Percentiles rank a stretch among this genome's conserved stretches.
phyloP scores from a whole-genome alignment of 148 eudicot genomes.

The Chenopodium album region DNA sequence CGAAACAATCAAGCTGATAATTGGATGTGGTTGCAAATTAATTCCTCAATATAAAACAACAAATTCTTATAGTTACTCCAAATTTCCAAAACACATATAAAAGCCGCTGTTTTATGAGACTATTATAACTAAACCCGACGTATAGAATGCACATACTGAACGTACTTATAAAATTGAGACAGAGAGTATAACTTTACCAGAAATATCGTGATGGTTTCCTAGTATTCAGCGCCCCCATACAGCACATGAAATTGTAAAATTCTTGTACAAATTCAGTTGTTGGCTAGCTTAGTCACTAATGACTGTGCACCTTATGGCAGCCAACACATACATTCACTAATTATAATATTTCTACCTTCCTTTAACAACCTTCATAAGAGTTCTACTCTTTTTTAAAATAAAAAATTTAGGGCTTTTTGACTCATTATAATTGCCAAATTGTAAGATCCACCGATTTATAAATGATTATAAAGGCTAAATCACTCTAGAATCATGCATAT shows the following conservation, averaged over 20 bases:
- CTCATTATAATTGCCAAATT: background rate
- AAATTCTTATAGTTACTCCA: too few relatives aligned
- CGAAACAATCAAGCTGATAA: too few relatives aligned
- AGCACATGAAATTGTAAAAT: background rate
- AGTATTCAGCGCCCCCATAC: background rate
- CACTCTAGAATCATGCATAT: background rate
- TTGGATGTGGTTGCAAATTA: too few relatives aligned
- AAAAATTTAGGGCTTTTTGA: background rate
- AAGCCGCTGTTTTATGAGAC: too few relatives aligned
- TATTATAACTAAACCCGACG: too few relatives aligned
- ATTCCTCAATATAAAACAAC: too few relatives aligned
- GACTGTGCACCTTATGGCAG: slow-evolving; percentile 2
- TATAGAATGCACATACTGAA: too few relatives aligned
- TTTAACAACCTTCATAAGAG: too few relatives aligned
- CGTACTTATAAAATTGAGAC: too few relatives aligned
- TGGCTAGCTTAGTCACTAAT: slow-evolving; percentile 7
- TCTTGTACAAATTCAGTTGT: background rate
- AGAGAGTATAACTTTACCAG: too few relatives aligned
- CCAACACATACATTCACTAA: slow-evolving; percentile 5
- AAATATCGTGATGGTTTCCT: background rate
- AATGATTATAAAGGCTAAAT: background rate
- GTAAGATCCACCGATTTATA: background rate
- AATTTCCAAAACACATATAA: too few relatives aligned
- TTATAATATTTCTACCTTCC: background rate
- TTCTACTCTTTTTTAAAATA: too few relatives aligned